Percentiles rank a stretch among this genome's conserved stretches.
phyloP scores from a whole-genome alignment of 768 basidiomycete species.

The Suillus hirtellus region DNA sequence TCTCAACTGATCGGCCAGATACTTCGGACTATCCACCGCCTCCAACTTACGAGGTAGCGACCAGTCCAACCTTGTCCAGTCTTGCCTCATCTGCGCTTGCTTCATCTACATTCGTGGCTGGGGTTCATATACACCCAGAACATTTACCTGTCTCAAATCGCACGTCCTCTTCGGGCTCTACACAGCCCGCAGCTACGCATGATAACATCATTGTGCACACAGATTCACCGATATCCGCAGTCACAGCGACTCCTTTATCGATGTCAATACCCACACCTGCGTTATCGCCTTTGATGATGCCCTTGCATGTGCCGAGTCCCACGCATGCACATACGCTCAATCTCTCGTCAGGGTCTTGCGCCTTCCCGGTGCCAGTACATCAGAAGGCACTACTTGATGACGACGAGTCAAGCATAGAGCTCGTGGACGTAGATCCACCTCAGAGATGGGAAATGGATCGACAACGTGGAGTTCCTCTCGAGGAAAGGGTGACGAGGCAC shows the following conservation, averaged over 20 bases:
- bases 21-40: slow-evolving; percentile 69
- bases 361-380: slow-evolving; percentile 14
- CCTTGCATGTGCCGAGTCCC: background rate
- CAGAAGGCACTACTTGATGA: slow-evolving; percentile 38
- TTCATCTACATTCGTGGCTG: slow-evolving; percentile 19
- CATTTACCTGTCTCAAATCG: slow-evolving; percentile 28
- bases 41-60: slow-evolving; percentile 70
- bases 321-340: background rate
- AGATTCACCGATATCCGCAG: slow-evolving; percentile 20
- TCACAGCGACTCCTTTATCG: slow-evolving; percentile 22
- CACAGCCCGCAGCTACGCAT: slow-evolving; percentile 19
- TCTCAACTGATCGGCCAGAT: slow-evolving; percentile 28
- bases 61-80: slow-evolving; percentile 44
- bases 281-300: slow-evolving; percentile 11
- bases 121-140: slow-evolving; percentile 37
- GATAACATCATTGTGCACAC: slow-evolving; percentile 23
- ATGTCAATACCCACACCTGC: slow-evolving; percentile 14
- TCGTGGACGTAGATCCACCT: slow-evolving; percentile 49
- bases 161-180: slow-evolving; percentile 26
- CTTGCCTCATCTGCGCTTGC: slow-evolving; percentile 28
- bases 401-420: slow-evolving; percentile 51
- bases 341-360: slow-evolving; percentile 13
- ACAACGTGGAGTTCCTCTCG: slow-evolving; percentile 41
- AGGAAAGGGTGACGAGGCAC: slow-evolving; percentile 40
- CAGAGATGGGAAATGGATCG: slow-evolving; percentile 47